Base-by-base conservation (phyloP, 202 grass and related monocot genomes). In the Thinopyrum obtusiflorum region DNA sequence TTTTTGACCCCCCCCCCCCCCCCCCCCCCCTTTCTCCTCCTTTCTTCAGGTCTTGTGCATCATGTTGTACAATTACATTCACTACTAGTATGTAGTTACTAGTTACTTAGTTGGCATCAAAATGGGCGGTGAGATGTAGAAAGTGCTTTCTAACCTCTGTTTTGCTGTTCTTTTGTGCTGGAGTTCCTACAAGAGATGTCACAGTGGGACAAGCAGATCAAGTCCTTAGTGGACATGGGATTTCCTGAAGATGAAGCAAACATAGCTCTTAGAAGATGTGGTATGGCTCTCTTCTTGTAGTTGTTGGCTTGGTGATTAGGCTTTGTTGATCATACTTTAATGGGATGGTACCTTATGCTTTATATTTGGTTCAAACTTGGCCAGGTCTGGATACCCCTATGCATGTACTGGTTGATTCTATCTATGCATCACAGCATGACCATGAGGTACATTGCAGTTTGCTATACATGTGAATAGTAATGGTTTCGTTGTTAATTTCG, bases 251-350 rank as follows among this genome's bases (percentile, higher is more conserved):
- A 86, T 25, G 93, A 92, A 78, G 89, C 82, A 9, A 84, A 73
- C 76, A 71, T 71, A 68, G 93, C 95, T 24, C 76, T 98, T 39
- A 27, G 66, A 26, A 98, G 93, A 98, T 98, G 95, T 7, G 95
- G 95, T 98, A 93, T 47, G 69, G 68, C 65, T 89, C 20, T 82
- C 51, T 44, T 14, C 1, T 60, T 86, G 24, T 51, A 67, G 14
- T 81, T 64, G 14, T 31, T 77, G 13, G 44, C 44, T 47, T 47
- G 44, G 13, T 47, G 44, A 47, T 47, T 47, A 47, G 49, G 27
- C 13, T 82, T 61, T 71, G 18, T 53, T 59, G 61, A 61, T 60
- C 31, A 71, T 36, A 31, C 44, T 75, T 79, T 42, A 15, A 79
- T 63, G 21, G 25, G 37, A 74, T 46, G 24, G 23, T 21, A 74